Conservation (phyloP, 352 stramenopile species). For the Plasmopara halstedii region DNA sequence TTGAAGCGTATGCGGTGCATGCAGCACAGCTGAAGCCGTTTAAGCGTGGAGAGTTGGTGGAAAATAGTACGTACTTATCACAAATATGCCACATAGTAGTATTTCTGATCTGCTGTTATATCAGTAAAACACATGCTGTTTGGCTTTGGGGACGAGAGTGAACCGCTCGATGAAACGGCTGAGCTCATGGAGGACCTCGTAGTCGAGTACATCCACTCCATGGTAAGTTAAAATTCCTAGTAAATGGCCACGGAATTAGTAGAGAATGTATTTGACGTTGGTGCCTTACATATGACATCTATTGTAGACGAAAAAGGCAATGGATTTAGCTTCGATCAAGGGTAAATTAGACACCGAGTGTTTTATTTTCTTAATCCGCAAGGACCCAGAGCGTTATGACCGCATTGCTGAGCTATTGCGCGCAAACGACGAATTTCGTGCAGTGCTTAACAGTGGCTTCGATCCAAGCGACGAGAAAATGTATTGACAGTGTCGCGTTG, state of each 20-base stretch:
- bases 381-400: conserved; percentile 75
- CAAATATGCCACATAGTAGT: neutral
- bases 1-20: conserved; percentile 9
- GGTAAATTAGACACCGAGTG: conserved; percentile 84
- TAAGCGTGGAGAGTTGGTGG: conserved; percentile 61
- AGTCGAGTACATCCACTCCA: conserved; percentile 72
- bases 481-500: conserved; percentile 46
- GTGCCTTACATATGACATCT: neutral
- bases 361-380: conserved; percentile 86
- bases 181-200: conserved; percentile 83
- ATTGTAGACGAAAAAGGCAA: conserved; percentile 75
- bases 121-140: conserved; percentile 89
- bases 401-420: conserved; percentile 74
- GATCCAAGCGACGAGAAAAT: conserved; percentile 85
- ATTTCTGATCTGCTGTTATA: no score
- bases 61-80: conserved; percentile 65
- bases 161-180: conserved; percentile 63
- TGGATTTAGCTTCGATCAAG: conserved; percentile 75
- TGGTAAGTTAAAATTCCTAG: no score
- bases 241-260: no score
- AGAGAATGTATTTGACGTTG: neutral
- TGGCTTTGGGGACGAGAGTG: conserved; percentile 70
- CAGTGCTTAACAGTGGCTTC: conserved; percentile 82
- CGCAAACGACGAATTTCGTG: conserved; percentile 81
- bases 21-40: conserved; percentile 59